A percentile compares a stretch with the other conserved stretches of the same genome.
Conservation (phyloP, 164 flowering plant species). For the Protea cynaroides region DNA sequence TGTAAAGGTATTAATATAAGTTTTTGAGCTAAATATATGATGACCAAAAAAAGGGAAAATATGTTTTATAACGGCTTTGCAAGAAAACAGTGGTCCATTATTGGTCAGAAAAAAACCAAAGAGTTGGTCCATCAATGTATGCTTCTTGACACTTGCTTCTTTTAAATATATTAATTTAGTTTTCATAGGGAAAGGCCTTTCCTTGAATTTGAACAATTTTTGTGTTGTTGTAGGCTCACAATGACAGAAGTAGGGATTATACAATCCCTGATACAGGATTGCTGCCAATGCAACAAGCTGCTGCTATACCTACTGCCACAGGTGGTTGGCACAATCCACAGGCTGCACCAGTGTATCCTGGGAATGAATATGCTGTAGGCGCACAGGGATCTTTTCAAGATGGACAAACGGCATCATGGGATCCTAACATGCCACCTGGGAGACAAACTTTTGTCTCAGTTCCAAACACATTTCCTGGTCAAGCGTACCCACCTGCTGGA, state of each 20-base stretch:
- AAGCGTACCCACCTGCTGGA: slow-evolving; percentile 26
- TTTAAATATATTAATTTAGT: neutral
- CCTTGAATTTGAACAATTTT: neutral
- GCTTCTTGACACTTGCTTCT: slow-evolving; percentile 31
- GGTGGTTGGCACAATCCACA: slow-evolving; percentile 51
- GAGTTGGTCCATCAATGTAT: slow-evolving; percentile 25
- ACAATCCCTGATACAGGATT: slow-evolving; percentile 52
- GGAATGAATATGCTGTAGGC: slow-evolving; percentile 24
- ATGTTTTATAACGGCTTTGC: slow-evolving; percentile 14
- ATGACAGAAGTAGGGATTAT: slow-evolving; percentile 83
- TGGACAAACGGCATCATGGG: slow-evolving; percentile 45
- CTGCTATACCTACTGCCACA: slow-evolving; percentile 28
- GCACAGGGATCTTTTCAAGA: slow-evolving; percentile 23
- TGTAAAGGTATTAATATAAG: slow-evolving; percentile 75
- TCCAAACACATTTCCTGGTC: slow-evolving; percentile 41
- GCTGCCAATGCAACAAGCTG: slow-evolving; percentile 37
- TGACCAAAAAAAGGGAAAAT: slow-evolving; percentile 8
- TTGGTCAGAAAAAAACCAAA: slow-evolving; percentile 18
- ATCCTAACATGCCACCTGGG: slow-evolving; percentile 36
- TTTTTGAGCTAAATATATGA: slow-evolving; percentile 29
- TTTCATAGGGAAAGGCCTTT: neutral
- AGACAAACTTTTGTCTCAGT: slow-evolving; percentile 29
- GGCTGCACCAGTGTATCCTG: slow-evolving; percentile 27
- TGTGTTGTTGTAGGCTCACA: slow-evolving; percentile 41
- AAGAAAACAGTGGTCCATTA: slow-evolving; percentile 22